Conservation (phyloP, 2,329 filamentous ascomycete genomes). For the Huntiella abstrusa region DNA sequence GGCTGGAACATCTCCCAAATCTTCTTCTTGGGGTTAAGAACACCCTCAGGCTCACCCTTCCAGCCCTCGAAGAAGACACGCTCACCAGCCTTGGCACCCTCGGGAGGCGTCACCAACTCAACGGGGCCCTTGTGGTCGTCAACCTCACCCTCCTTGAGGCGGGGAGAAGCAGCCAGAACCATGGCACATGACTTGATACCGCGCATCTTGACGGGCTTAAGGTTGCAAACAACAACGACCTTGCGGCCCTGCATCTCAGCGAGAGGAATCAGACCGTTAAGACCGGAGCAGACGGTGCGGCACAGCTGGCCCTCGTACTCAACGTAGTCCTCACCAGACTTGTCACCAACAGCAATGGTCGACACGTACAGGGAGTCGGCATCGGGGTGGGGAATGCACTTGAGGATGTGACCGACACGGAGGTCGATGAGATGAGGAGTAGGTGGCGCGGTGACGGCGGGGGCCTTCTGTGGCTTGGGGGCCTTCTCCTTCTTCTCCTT, state of each 20-base stretch:
- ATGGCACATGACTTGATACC: constrained; percentile 63
- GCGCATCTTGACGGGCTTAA: constrained; percentile 98
- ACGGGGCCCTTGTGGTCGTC: constrained; percentile 78
- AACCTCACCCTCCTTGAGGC: constrained; percentile 59
- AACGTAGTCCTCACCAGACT: constrained; percentile 70
- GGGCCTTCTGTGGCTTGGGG: constrained; percentile 51
- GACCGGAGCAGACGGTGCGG: constrained; percentile 88
- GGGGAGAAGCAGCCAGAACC: constrained; percentile 89
- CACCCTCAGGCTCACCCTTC: constrained; percentile 78
- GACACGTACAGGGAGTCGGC: constrained; percentile 91
- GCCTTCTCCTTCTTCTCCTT: constrained; percentile 88
- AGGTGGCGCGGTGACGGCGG: constrained; percentile 53
- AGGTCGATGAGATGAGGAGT: constrained; percentile 82
- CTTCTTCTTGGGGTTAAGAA: constrained; percentile 99
- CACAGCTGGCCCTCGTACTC: constrained; percentile 84
- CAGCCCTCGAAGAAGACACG: constrained; percentile 87
- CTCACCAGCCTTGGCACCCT: constrained; percentile 62
- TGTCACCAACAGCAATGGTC: constrained; percentile 85
- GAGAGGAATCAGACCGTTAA: constrained; percentile 81
- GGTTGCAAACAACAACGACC: constrained; percentile 88
- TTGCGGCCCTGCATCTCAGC: constrained; percentile 95
- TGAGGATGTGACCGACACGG: constrained; percentile 90
- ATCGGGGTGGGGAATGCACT: constrained; percentile 87
- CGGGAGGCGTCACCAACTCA: constrained; percentile 75
- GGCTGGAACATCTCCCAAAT: constrained; percentile 94